These are phyloP conservation scores for Penicillium fuscoglaucum DNA, from an alignment of 2,329 filamentous ascomycete species.

Conservation along the genomic window DNA sequence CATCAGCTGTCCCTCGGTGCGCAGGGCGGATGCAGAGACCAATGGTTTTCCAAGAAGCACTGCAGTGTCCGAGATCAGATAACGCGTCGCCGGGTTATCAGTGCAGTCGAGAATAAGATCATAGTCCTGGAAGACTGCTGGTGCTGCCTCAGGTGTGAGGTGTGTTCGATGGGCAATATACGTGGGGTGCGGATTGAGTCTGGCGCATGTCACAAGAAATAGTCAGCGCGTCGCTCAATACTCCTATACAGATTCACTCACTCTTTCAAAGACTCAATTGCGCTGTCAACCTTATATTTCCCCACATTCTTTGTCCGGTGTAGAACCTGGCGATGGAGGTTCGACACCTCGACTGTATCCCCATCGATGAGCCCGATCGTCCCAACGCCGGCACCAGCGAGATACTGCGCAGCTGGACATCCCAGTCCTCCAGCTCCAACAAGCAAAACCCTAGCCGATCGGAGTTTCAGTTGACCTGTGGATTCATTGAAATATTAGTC, in stretches of 20 bases:
- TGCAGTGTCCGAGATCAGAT: slow-evolving; percentile 87
- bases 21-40: slow-evolving; percentile 84
- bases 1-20: slow-evolving; percentile 86
- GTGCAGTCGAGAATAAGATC: slow-evolving; percentile 92
- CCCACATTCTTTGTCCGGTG: slow-evolving; percentile 72
- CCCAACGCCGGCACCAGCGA: slow-evolving; percentile 85
- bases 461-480: slow-evolving; percentile 73
- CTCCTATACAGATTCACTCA: slow-evolving; percentile 34
- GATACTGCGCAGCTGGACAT: slow-evolving; percentile 88
- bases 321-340: slow-evolving; percentile 87
- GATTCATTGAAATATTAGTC: slow-evolving; percentile 1
- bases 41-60: slow-evolving; percentile 76
- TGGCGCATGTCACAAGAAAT: slow-evolving; percentile 33
- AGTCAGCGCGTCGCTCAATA: slow-evolving; percentile 10
- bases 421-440: slow-evolving; percentile 88
- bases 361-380: slow-evolving; percentile 82
- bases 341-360: slow-evolving; percentile 83
- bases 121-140: slow-evolving; percentile 66
- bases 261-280: slow-evolving; percentile 60
- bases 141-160: slow-evolving; percentile 68
- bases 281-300: slow-evolving; percentile 77
- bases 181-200: slow-evolving; percentile 69
- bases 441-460: slow-evolving; percentile 69
- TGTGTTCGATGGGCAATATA: slow-evolving; percentile 65
- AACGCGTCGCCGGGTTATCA: slow-evolving; percentile 86